Evolutionary conservation across 257 asterid species (phyloP).

Genomic region (Coffea canephora): DNA sequence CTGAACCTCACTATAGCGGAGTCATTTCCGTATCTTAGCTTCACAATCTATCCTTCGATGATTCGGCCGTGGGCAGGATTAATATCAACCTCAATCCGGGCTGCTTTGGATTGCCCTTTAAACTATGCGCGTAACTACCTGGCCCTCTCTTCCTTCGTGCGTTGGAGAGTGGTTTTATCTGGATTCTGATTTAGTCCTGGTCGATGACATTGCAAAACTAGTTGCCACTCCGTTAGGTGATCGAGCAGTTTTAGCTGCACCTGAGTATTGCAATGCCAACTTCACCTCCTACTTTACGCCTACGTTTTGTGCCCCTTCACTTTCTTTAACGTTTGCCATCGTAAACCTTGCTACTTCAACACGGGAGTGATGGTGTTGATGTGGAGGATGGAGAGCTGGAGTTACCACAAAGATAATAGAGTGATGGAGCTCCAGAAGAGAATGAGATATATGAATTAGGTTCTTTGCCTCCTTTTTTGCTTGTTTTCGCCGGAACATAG

Average conservation of each 20-base stretch:
- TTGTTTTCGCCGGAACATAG: slow-evolving; percentile 85
- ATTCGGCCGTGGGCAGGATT: slow-evolving; percentile 59
- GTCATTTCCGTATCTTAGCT: slow-evolving; percentile 73
- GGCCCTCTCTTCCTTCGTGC: slow-evolving; percentile 64
- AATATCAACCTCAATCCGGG: slow-evolving; percentile 81
- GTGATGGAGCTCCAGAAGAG: slow-evolving; percentile 97
- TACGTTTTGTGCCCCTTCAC: slow-evolving; percentile 92
- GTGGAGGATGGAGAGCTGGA: slow-evolving; percentile 68
- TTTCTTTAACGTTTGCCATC: slow-evolving; percentile 63
- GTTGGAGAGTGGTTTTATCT: slow-evolving; percentile 63
- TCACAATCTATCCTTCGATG: slow-evolving; percentile 58
- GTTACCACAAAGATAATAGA: slow-evolving; percentile 72
- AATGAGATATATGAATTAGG: slow-evolving; percentile 90
- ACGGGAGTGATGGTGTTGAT: slow-evolving; percentile 94
- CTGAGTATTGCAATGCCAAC: slow-evolving; percentile 93
- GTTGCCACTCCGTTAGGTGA: slow-evolving; percentile 54
- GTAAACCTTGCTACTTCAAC: slow-evolving; percentile 81
- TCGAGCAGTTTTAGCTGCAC: slow-evolving; percentile 77
- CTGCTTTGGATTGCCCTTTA: slow-evolving; percentile 88
- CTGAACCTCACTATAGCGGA: slow-evolving; percentile 42
- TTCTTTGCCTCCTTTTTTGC: slow-evolving; percentile 83
- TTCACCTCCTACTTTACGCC: slow-evolving; percentile 90
- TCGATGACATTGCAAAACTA: slow-evolving; percentile 80
- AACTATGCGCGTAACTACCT: slow-evolving; percentile 94
- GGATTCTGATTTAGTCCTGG: slow-evolving; percentile 85